Evolutionary conservation across 108 stramenopile species (phyloP), one percentile per base, ranked within the genome.

Genomic region (Cyclotella atomus): DNA sequence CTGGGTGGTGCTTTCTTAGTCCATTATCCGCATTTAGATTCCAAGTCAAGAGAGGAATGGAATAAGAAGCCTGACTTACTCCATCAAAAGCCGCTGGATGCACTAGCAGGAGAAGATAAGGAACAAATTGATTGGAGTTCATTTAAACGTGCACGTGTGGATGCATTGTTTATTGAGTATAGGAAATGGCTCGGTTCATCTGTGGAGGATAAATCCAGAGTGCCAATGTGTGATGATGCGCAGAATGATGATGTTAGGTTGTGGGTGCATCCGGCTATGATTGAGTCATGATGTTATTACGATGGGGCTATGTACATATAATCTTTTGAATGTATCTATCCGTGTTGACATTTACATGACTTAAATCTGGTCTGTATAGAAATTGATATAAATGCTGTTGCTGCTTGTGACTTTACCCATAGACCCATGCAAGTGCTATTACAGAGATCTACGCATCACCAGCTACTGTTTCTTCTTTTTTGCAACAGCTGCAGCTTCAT

Each of bases 21-120:
- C 19, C 93, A 94, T 52, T 94, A 94, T 73, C 93, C 93, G 29
- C 93, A 94, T 67, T 70, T 89, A 66, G 87, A 89, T 74, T 88
- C 87, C 12, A 61, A 50, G 23, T 70, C 89, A 0, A 78, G 91
- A 35, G 33, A 74, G 65, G 54, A 78, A 50, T 94, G 93, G 93
- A 91, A 91, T 49, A 86, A 90, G 55, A 82, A 77, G 33, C 85
- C 84, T 1, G 63, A 85, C 7, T 60, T 73, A 41, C 24, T 84
- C 28, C 43, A 57, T 52, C 49, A 53, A 19, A 25, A 21, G 29
- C 4, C 75, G 3, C 3, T 50, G 9, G 23, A 64, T 47, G 20
- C 67, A 2, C n/a, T 81, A 8, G 46, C 60, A 19, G 54, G 62
- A 4, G n/a, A 56, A 8, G 0, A 47, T 2, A 68, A 63, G 20